Base-by-base conservation (phyloP, 345 rosid species). In the Populus ilicifolia region DNA sequence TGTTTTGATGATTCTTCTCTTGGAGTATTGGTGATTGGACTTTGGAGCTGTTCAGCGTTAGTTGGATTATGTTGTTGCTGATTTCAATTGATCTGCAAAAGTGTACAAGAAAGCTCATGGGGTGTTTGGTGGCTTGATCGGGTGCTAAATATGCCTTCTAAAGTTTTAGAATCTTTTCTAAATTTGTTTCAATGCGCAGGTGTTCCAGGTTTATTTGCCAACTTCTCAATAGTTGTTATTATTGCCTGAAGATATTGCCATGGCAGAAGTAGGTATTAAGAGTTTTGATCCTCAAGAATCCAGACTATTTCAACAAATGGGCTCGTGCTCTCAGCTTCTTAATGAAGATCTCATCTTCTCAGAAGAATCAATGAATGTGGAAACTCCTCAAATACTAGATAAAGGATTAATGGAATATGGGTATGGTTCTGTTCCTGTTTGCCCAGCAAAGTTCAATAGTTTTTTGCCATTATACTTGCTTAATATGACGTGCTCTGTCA, bases 361-460 rank as follows among this genome's bases (percentile, higher is more conserved):
- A 36, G 76, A 77, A 75, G 79, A 69, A 73, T 74, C 86, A 17
- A 63, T 29, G 0, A 74, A 79, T 75, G 64, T 21, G 38, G 43
- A 61, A 33, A 83, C 77, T 7, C 27, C 70, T 29, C 73, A 84
- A 73, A 46, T 83, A 73, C 84, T 75, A 61, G 88, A 83, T 30
- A 81, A 80, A 75, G 97, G 97, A 50, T 43, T 78, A 50, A 83
- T 91, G 92, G 89, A 89, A 62, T 86, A 88, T 67, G 98, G 98
- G 97, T 91, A 91, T 21, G 54, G 56, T 27, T 39, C 27, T 67
- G 41, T 33, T 7, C 52, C 29, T 43, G 33, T 41, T 23, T 39
- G 17, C 8, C 43, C 70, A 8, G 5, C 48, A 67, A 23, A 20
- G 36, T 72, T 74, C 21, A 29, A 12, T 8, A 16, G 16, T 9